phyloP scores from a whole-genome alignment of 352 stramenopile genomes.

The Pythium plurisporium region DNA sequence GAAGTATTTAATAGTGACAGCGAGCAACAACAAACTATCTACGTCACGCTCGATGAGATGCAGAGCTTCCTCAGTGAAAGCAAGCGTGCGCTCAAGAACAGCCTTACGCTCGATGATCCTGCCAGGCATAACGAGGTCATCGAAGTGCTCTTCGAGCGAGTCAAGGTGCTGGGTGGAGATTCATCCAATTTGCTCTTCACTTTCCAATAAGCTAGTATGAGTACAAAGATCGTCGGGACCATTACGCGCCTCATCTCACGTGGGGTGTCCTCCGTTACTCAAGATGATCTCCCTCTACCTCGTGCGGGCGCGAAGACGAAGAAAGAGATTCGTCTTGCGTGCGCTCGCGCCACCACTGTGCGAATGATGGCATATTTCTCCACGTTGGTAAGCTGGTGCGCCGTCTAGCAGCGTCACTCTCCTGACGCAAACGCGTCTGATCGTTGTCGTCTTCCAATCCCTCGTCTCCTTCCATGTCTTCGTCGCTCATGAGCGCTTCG shows the following conservation, averaged over 20 bases:
- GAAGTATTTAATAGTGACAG: slow-evolving; percentile 80
- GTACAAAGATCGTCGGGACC: too few species aligned
- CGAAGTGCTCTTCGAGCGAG: slow-evolving; percentile 58
- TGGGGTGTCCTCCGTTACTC: too few species aligned
- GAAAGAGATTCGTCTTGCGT: slow-evolving; percentile 2
- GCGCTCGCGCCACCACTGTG: slow-evolving; percentile 73
- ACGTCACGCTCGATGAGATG: slow-evolving; percentile 61
- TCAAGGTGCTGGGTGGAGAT: slow-evolving; percentile 46
- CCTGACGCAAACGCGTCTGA: slow-evolving; percentile 27
- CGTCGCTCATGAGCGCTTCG: slow-evolving; percentile 63
- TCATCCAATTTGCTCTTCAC: slow-evolving; percentile 47
- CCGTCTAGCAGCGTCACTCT: slow-evolving; percentile 8
- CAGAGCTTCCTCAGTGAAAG: slow-evolving; percentile 49
- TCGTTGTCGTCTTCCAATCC: background rate
- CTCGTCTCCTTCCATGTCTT: slow-evolving; percentile 32
- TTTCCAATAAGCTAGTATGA: slow-evolving; percentile 71
- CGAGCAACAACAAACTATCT: slow-evolving; percentile 71
- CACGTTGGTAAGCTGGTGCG: slow-evolving; percentile 29
- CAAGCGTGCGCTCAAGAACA: slow-evolving; percentile 24
- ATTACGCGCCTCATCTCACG: too few species aligned
- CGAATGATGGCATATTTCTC: slow-evolving; percentile 63
- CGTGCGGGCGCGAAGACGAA: background rate
- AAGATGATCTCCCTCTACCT: background rate
- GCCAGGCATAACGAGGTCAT: slow-evolving; percentile 34
- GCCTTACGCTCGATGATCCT: slow-evolving; percentile 24